These are phyloP conservation scores for Colletotrichum aenigma DNA, from an alignment of 2,329 filamentous ascomycete genomes.

Conservation along the genomic window DNA sequence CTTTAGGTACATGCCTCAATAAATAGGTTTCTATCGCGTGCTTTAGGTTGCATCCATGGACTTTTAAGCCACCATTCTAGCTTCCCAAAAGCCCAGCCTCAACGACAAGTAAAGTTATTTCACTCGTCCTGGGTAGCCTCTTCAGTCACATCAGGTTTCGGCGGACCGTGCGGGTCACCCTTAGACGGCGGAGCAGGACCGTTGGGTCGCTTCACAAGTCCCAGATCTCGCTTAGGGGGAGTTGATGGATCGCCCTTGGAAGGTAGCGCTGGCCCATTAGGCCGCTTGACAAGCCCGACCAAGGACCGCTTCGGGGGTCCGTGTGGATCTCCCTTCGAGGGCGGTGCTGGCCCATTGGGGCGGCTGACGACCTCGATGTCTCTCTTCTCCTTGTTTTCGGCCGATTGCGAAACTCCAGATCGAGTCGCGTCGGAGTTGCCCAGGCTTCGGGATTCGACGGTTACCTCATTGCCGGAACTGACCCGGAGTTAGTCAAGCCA, in stretches of 20 bases:
- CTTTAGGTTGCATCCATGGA: accelerated
- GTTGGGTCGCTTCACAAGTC: not conserved
- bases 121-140: not conserved
- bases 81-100: not conserved
- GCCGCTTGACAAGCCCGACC: not conserved
- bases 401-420: not conserved
- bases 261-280: not conserved
- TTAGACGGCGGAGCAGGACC: not conserved
- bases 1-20: not conserved
- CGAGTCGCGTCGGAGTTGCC: not conserved
- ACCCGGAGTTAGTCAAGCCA: not conserved
- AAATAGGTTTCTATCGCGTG: not conserved
- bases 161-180: not conserved
- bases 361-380: not conserved
- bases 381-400: not conserved
- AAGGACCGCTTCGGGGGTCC: not conserved
- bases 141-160: not conserved
- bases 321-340: not conserved
- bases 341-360: not conserved
- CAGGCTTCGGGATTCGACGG: not conserved
- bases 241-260: not conserved
- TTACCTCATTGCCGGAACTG: not conserved
- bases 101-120: not conserved
- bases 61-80: accelerated
- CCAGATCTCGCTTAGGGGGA: not conserved